Evolutionary conservation across 2,329 filamentous ascomycete species (phyloP).

Genomic region (Leptographium procerum): DNA sequence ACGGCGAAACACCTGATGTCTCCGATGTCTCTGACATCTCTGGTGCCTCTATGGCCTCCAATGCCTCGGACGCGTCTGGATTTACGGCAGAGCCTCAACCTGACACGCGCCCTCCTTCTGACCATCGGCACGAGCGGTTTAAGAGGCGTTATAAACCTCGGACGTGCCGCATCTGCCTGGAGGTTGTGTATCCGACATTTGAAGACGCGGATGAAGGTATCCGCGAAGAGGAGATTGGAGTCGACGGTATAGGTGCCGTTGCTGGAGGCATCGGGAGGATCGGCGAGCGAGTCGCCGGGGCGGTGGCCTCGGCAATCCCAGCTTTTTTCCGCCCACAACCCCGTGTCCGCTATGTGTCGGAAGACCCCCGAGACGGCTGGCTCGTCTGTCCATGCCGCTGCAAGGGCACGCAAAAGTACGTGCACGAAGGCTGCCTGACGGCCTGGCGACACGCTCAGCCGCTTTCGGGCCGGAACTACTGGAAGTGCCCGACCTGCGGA

Average conservation of each 20-base stretch:
- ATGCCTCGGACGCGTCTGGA: not conserved
- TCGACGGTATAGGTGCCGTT: not conserved
- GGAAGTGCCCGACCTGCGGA: conserved; percentile 77
- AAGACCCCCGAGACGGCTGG: conserved; percentile 61
- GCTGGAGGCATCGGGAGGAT: not conserved
- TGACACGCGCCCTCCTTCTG: conserved; percentile 9
- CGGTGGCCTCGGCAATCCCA: conserved; percentile 15
- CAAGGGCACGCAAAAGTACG: conserved; percentile 85
- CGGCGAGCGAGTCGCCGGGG: conserved; percentile 3
- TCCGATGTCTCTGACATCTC: not conserved
- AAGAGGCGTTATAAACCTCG: conserved; percentile 51
- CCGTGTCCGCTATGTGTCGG: conserved; percentile 51
- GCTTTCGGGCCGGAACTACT: conserved; percentile 56
- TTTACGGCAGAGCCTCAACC: not conserved
- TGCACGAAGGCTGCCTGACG: conserved; percentile 82
- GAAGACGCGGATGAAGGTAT: conserved; percentile 16
- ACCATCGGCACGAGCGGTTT: not conserved
- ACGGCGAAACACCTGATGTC: not conserved
- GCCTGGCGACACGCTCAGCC: conserved; percentile 71
- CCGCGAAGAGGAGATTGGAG: not conserved
- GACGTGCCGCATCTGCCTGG: conserved; percentile 83
- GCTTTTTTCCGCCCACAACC: conserved; percentile 17
- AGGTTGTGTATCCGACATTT: conserved; percentile 44
- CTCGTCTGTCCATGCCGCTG: conserved; percentile 86
- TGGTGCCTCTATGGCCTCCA: too few species aligned